Base-by-base conservation (phyloP, 1,139 yeast genomes). In the Trichomonascaceae sp. region DNA sequence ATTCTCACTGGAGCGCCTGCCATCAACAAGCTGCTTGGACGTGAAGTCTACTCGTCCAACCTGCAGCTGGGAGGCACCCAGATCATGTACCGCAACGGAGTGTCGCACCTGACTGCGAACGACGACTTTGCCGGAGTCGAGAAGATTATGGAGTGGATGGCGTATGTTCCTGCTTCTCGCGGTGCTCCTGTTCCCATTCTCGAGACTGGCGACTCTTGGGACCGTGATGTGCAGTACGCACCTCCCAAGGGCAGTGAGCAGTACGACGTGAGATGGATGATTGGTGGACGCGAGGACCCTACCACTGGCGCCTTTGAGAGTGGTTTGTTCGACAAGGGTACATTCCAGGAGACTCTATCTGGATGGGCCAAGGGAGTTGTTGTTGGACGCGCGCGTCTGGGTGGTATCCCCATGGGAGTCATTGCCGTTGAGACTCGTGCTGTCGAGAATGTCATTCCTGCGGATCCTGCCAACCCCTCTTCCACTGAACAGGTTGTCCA, bases 331-430 rank as follows among this genome's bases (percentile, higher is more conserved):
- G 98, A 89, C 62, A 78, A 74, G 57, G 78, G 67, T 41, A 84
- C 97, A 8, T 89, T 89, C 79, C 92, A 78, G 59, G 98, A 89
- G 64, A 85, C 98, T n/a, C 70, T 89, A 41, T 76, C 89, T 26
- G 98, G 98, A 17, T 89, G 98, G 98, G 98, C 98, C 36, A 78
- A 72, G 57, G 95, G 97, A 65, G 97, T 89, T 44, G 95, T 87
- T 48, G 93, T 89, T 47, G 98, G 98, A 56, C 79, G 98, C 64
- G 98, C 98, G 27, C 79, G 98, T 60, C 69, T 92, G 36, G 98
- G 98, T 48, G 98, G 98, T 68, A 85, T 89, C 50, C 98, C 98
- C 46, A 72, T 89, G 54, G 98, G 98, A 69, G 93, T 89, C 35
- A 85, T 89, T 60, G 96, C 82, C 50, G 98, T 92, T 46, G 98